Conservation (phyloP, 2,329 filamentous ascomycete species). For the Aspergillus aculeatus region DNA sequence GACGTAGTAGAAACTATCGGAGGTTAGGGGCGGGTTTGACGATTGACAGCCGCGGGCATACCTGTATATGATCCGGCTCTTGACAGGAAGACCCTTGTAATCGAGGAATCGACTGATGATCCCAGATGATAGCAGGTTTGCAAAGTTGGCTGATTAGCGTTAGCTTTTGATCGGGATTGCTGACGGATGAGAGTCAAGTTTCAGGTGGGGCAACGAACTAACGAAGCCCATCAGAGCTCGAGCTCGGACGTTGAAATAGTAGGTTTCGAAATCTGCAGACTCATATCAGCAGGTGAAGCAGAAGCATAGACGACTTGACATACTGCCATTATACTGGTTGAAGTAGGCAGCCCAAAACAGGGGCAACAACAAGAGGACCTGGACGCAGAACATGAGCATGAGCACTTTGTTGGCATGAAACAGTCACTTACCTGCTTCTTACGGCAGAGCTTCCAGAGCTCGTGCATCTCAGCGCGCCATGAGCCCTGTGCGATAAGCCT, state of each 20-base stretch:
- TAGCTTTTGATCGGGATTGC: background rate
- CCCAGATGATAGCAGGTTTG: slow-evolving; percentile 46
- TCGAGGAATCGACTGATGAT: slow-evolving; percentile 49
- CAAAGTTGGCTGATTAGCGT: slow-evolving; percentile 33
- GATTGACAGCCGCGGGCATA: background rate
- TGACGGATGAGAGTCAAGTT: background rate
- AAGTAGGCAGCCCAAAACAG: slow-evolving; percentile 49
- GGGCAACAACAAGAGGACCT: slow-evolving; percentile 41
- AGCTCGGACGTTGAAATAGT: slow-evolving; percentile 49
- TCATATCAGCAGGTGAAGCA: background rate
- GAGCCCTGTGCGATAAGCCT: slow-evolving; percentile 38
- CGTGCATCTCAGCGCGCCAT: slow-evolving; percentile 41
- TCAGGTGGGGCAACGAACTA: slow-evolving; percentile 15
- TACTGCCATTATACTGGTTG: slow-evolving; percentile 44
- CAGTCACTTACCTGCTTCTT: slow-evolving; percentile 12
- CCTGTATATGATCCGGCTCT: slow-evolving; percentile 43
- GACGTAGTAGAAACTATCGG: slow-evolving; percentile 47
- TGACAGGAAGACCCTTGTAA: slow-evolving; percentile 40
- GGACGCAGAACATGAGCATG: background rate
- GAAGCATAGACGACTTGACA: background rate
- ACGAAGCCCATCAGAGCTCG: slow-evolving; percentile 51
- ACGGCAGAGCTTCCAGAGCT: slow-evolving; percentile 30
- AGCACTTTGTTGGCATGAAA: background rate
- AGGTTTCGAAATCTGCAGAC: slow-evolving; percentile 46
- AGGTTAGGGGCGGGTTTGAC: background rate